Evolutionary conservation across 768 basidiomycete species (phyloP), one percentile per base, ranked within the genome.

Genomic region (Coprinopsis sp.): DNA sequence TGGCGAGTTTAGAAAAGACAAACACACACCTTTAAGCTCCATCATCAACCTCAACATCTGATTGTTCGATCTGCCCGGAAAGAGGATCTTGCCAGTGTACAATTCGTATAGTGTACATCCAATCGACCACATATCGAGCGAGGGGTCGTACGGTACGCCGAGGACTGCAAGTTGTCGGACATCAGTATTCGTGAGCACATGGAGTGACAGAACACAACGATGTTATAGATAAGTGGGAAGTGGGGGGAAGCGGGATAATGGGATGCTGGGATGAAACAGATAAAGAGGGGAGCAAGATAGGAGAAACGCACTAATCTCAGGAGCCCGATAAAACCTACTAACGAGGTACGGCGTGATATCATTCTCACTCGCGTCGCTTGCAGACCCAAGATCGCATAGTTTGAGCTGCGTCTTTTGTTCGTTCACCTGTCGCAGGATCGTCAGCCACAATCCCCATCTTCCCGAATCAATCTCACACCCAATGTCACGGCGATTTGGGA

Each of bases 271-370:
- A 16, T 56, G 46, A 30, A 50, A 18, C 18, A 47, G 39, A 37
- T 37, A 51, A 40, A 49, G n/a, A 31, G 14, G 10, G n/a, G 33
- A 52, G 34, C 11, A 28, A 39, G 34, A 12, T 44, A 30, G 10
- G 51, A 49, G 28, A 33, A 6, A 45, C 18, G 53, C 74, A 97
- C 95, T 99, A 61, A 98, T 98, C 70, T 99, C 96, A 2, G 96
- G 96, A 2, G 95, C 95, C 34, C 96, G 89, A 62, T 99, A 98
- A 68, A 98, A 99, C 37, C 96, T 76, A 55, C 90, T 92, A 50
- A 97, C 96, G 46, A 99, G 83, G 65, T 99, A 98, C 8, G 96
- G 96, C 6, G 96, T 97, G 56, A 98, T 93, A 27, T 96, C 96
- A 63, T 91, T 92, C 65, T 97, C 95, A 6, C 84, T 84, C 1